A percentile compares a stretch with the other conserved stretches of the same genome.
Conservation (phyloP, 345 rosid genomes). For the Noccaea bulbosa region DNA sequence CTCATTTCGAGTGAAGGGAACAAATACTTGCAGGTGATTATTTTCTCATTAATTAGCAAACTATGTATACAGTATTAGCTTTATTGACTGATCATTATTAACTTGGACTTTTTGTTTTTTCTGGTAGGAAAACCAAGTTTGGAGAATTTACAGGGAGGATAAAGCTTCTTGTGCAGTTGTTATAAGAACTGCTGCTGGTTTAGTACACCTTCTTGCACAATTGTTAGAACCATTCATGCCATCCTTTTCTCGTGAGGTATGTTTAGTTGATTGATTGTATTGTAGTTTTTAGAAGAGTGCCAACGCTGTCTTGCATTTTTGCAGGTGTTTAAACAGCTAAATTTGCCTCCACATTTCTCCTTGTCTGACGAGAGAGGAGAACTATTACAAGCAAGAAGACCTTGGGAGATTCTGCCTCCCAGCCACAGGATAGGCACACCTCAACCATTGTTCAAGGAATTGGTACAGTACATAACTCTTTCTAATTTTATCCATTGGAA, state of each 20-base stretch:
- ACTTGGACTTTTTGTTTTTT: not conserved
- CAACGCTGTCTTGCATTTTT: too few relatives aligned
- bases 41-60: not conserved
- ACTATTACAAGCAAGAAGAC: constrained; percentile 59
- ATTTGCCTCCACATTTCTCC: constrained; percentile 66
- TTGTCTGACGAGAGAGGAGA: constrained; percentile 74
- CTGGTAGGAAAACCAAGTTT: constrained; percentile 49
- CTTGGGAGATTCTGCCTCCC: constrained; percentile 74
- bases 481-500: not conserved
- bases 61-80: not conserved
- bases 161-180: constrained; percentile 68
- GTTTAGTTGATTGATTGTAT: too few relatives aligned
- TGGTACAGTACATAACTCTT: too few relatives aligned
- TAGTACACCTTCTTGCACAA: constrained; percentile 79
- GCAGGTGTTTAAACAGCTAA: constrained; percentile 64
- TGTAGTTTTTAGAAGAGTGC: too few relatives aligned
- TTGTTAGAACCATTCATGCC: constrained; percentile 92
- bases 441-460: too few relatives aligned
- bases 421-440: too few relatives aligned
- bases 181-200: constrained; percentile 72
- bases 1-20: constrained; percentile 87
- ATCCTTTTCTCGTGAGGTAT: constrained; percentile 79
- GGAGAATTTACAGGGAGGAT: constrained; percentile 87
- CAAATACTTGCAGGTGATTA: constrained; percentile 74
- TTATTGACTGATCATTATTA: not conserved